Conservation (phyloP, 139 green algal genomes). For the Chlamydomonas sp. region DNA sequence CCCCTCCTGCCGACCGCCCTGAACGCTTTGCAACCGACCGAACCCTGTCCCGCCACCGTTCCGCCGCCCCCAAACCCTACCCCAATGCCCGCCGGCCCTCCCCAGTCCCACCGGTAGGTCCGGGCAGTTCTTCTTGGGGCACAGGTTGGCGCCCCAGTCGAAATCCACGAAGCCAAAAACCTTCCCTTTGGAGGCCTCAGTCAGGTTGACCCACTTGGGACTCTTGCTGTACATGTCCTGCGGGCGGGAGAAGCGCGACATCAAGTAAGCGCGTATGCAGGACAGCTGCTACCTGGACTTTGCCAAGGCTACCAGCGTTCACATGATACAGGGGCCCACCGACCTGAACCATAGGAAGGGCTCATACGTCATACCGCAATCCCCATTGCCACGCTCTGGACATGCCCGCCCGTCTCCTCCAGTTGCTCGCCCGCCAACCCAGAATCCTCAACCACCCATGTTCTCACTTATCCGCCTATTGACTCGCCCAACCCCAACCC, state of each 20-base stretch:
- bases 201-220: slow-evolving; percentile 86
- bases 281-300: not conserved
- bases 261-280: slow-evolving; percentile 17
- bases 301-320: not conserved
- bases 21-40: not conserved
- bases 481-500: not conserved
- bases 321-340: not conserved
- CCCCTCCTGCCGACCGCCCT: not conserved
- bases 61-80: not conserved
- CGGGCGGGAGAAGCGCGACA: not conserved
- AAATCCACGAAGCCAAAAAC: slow-evolving; percentile 92
- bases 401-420: not conserved
- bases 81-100: not conserved
- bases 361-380: not conserved
- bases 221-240: slow-evolving; percentile 61
- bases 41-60: not conserved
- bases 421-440: not conserved
- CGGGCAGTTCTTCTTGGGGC: slow-evolving; percentile 25
- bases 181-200: slow-evolving; percentile 66
- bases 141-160: slow-evolving; percentile 84
- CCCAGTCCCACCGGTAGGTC: slow-evolving; percentile 22
- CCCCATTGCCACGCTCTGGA: not conserved
- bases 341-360: not conserved
- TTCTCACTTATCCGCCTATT: not conserved
- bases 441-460: not conserved